Evolutionary conservation across 2,329 filamentous ascomycete genomes (phyloP).

Genomic region (Chalaropsis ovoidea): DNA sequence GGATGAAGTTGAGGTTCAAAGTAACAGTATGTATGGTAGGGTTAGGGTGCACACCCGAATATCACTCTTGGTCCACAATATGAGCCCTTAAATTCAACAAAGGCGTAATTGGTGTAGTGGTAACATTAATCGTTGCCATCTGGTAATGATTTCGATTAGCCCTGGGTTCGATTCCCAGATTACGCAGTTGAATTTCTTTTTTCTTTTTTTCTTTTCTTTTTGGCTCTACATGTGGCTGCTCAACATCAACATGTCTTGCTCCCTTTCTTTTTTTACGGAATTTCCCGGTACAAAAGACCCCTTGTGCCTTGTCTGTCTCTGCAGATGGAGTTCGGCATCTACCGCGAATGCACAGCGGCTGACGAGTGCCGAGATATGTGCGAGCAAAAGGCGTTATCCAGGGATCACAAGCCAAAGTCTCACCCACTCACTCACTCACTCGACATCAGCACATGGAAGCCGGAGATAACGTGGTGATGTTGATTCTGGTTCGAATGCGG

Average conservation of each 20-base stretch:
- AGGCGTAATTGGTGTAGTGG: constrained; percentile 17
- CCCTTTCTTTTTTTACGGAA: neutral
- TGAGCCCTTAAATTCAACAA: neutral
- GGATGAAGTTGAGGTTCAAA: neutral
- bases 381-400: neutral
- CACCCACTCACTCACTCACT: neutral
- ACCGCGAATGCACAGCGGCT: too few species aligned
- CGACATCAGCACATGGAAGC: neutral
- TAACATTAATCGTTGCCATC: constrained; percentile 20
- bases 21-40: neutral
- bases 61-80: neutral
- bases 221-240: neutral
- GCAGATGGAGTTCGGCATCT: too few species aligned
- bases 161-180: constrained; percentile 22
- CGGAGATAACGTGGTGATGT: neutral
- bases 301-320: neutral
- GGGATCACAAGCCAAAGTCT: neutral
- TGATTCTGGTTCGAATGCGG: too few species aligned
- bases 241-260: too few species aligned
- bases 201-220: neutral
- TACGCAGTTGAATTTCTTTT: neutral
- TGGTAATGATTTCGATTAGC: constrained; percentile 20
- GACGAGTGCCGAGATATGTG: constrained; percentile 3
- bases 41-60: neutral
- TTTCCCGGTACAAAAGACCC: neutral